These are phyloP conservation scores for Bathelium albidoporum DNA, from an alignment of 495 filamentous ascomycete species.

Conservation along the genomic window DNA sequence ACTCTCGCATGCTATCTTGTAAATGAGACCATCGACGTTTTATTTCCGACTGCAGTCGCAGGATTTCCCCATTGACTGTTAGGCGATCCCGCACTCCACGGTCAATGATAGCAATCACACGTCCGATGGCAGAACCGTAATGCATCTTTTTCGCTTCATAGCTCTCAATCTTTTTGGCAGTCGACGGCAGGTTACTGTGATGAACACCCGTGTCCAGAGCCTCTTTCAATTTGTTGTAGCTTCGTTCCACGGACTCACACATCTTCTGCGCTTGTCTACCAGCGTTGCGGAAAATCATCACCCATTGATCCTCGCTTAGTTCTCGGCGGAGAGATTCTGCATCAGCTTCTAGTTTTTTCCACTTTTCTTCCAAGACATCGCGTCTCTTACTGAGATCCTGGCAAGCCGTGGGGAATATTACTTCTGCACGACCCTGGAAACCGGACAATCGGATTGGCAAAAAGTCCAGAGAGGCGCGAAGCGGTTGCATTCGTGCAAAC, in stretches of 20 bases:
- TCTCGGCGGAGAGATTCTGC: slow-evolving; percentile 79
- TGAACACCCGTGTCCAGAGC: slow-evolving; percentile 63
- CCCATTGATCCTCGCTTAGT: slow-evolving; percentile 89
- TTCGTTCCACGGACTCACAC: slow-evolving; percentile 83
- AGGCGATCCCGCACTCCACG: slow-evolving; percentile 83
- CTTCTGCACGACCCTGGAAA: slow-evolving; percentile 66
- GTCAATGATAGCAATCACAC: slow-evolving; percentile 81
- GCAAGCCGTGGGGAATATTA: slow-evolving; percentile 76
- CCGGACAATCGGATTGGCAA: slow-evolving; percentile 88
- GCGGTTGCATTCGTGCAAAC: slow-evolving; percentile 89
- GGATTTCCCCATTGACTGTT: slow-evolving; percentile 89
- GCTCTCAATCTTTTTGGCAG: slow-evolving; percentile 75
- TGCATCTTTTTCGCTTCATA: slow-evolving; percentile 94
- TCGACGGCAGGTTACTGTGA: slow-evolving; percentile 51
- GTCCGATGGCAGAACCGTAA: slow-evolving; percentile 88
- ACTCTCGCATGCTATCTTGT: slow-evolving; percentile 61
- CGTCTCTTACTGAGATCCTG: slow-evolving; percentile 71
- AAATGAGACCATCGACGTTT: slow-evolving; percentile 64
- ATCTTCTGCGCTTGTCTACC: slow-evolving; percentile 86
- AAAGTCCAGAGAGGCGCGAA: slow-evolving; percentile 88
- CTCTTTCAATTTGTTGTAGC: slow-evolving; percentile 71
- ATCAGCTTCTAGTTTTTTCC: slow-evolving; percentile 74
- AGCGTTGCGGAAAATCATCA: slow-evolving; percentile 88
- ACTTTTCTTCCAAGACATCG: slow-evolving; percentile 60
- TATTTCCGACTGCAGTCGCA: slow-evolving; percentile 74